These are phyloP conservation scores for Rhodomyrtus psidioides DNA, from an alignment of 441 rosid genomes.

Conservation along the genomic window DNA sequence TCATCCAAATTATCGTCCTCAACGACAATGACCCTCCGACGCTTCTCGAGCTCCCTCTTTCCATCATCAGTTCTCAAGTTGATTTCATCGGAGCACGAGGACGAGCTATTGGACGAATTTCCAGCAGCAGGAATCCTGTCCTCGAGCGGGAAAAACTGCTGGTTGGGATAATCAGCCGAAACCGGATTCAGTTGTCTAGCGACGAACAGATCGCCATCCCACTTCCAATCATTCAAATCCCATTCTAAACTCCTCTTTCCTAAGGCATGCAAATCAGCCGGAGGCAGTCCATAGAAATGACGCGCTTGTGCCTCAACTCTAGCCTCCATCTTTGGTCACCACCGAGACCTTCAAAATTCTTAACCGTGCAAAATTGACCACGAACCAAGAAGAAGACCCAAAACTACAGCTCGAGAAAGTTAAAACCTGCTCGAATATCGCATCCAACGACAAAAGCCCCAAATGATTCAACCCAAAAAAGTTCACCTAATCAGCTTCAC, in stretches of 20 bases:
- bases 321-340: conserved; percentile 54
- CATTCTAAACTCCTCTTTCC: conserved; percentile 74
- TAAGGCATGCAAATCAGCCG: conserved; percentile 32
- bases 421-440: conserved; percentile 14
- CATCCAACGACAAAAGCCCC: conserved; percentile 28
- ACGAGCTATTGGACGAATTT: conserved; percentile 67
- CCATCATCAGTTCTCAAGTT: conserved; percentile 36
- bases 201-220: conserved; percentile 94
- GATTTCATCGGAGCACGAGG: conserved; percentile 80
- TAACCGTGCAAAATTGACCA: not conserved
- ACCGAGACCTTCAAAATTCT: conserved; percentile 4
- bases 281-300: conserved; percentile 40
- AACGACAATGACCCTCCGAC: conserved; percentile 55
- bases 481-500: conserved; percentile 48
- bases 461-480: not conserved
- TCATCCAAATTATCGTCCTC: conserved; percentile 41
- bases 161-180: conserved; percentile 22
- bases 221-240: conserved; percentile 95
- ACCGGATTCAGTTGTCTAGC: conserved; percentile 61
- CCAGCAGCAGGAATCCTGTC: conserved; percentile 25
- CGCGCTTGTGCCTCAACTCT: conserved; percentile 50
- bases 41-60: conserved; percentile 64
- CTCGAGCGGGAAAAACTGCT: conserved; percentile 52
- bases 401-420: not conserved
- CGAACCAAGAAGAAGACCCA: not conserved